A percentile compares a stretch with the other conserved stretches of the same genome.
phyloP scores from a whole-genome alignment of 805 yeast species.

The Yarrowia keelungensis region DNA sequence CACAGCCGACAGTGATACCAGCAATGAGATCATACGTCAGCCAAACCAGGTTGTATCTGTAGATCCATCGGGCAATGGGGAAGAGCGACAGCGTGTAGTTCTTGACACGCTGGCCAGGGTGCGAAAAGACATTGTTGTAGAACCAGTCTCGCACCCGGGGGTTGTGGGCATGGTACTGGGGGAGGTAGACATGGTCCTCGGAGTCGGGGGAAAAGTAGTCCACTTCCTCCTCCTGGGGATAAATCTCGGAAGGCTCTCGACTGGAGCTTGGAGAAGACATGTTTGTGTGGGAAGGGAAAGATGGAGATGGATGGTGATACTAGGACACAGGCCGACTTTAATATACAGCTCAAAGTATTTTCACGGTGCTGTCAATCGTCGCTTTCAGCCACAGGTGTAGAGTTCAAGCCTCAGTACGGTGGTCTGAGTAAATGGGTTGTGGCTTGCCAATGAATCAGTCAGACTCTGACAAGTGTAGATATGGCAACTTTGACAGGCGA shows the following conservation, averaged over 20 bases:
- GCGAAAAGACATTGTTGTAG: conserved; percentile 15
- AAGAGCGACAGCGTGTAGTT: conserved; percentile 69
- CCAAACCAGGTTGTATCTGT: conserved; percentile 84
- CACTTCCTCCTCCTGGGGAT: conserved; percentile 25
- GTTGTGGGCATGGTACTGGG: conserved; percentile 30
- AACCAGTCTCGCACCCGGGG: conserved; percentile 28
- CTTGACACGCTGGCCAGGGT: conserved; percentile 54
- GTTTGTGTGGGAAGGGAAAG: background rate
- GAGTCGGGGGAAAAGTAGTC: conserved; percentile 23
- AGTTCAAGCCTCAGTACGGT: conserved; percentile 38
- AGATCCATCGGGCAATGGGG: conserved; percentile 84
- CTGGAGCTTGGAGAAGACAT: conserved; percentile 24
- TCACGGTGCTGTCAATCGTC: conserved; percentile 30
- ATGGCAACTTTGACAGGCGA: too few species aligned
- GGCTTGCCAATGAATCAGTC: conserved; percentile 1
- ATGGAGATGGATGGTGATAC: background rate
- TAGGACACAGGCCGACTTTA: background rate
- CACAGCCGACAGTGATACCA: conserved; percentile 92
- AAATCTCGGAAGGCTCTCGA: conserved; percentile 23
- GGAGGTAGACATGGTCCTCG: conserved; percentile 33
- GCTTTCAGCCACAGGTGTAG: conserved; percentile 34
- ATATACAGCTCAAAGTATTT: conserved; percentile 12
- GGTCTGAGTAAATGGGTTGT: conserved; percentile 23
- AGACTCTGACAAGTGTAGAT: too few species aligned
- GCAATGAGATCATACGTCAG: conserved; percentile 82